Conservation (phyloP, 2,329 filamentous ascomycete species). For the Penicillium brasilianum region DNA sequence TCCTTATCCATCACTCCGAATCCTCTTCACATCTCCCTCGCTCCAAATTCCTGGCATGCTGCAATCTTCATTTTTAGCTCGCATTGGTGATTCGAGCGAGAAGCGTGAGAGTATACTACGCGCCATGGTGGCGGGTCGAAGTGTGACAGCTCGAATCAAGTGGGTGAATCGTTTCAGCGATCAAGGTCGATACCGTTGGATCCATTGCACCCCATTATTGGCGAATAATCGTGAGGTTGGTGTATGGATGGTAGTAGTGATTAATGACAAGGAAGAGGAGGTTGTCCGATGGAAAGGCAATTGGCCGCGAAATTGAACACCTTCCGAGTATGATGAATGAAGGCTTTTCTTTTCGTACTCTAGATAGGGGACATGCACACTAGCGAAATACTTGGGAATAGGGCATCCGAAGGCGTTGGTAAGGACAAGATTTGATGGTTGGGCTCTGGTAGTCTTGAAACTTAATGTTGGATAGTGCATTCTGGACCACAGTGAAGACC, state of each 20-base stretch:
- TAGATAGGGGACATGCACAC: background rate
- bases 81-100: constrained; percentile 53
- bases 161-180: constrained; percentile 64
- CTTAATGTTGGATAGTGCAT: background rate
- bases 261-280: constrained; percentile 63
- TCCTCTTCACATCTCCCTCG: constrained; percentile 71
- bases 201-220: constrained; percentile 75
- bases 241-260: constrained; percentile 78
- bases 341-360: too few relatives aligned
- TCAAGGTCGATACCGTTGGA: constrained; percentile 72
- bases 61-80: constrained; percentile 58
- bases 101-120: constrained; percentile 59
- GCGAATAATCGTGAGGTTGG: constrained; percentile 70
- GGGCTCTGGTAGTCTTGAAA: background rate
- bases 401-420: background rate
- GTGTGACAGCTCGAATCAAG: constrained; percentile 74
- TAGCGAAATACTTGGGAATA: background rate
- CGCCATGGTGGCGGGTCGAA: constrained; percentile 69
- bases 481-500: background rate
- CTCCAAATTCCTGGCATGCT: constrained; percentile 71
- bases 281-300: constrained; percentile 21
- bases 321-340: too few relatives aligned
- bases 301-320: constrained; percentile 10
- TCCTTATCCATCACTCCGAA: constrained; percentile 67
- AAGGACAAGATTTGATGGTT: background rate